These are phyloP conservation scores for Carnegiea gigantea DNA, from an alignment of 179 eudicot genomes.

Conservation along the genomic window DNA sequence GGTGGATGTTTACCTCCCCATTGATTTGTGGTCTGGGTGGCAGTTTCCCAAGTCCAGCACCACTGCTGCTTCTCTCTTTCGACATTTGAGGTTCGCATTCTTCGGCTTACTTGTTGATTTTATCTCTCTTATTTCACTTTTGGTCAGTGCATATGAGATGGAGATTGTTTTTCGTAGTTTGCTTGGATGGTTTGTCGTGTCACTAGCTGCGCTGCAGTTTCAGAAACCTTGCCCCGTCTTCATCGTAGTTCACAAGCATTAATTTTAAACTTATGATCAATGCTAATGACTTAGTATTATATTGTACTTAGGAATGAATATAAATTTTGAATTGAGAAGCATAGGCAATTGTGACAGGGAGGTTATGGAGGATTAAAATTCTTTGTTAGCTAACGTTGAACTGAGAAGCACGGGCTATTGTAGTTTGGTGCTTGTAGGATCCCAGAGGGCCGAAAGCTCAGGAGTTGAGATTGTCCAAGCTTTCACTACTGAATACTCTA, in stretches of 20 bases:
- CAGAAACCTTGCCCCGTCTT: no score
- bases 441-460: background rate
- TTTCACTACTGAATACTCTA: background rate
- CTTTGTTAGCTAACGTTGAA: background rate
- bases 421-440: background rate
- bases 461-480: background rate
- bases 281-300: background rate
- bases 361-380: background rate
- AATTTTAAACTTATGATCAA: background rate
- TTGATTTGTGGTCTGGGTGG: conserved; percentile 71
- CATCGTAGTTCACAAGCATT: background rate
- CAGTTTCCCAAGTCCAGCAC: conserved; percentile 70
- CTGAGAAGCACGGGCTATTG: background rate
- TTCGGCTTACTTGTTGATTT: background rate
- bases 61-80: conserved; percentile 70
- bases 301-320: background rate
- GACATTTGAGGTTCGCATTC: conserved; percentile 69
- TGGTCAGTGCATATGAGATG: background rate
- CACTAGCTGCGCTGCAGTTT: no score
- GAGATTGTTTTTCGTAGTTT: background rate
- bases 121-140: background rate
- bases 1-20: conserved; percentile 77
- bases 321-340: background rate
- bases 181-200: background rate
- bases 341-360: background rate